Evolutionary conservation across 164 flowering plant genomes (phyloP), one percentile per base, ranked within the genome.

Genomic region (Euptelea pleiosperma): DNA sequence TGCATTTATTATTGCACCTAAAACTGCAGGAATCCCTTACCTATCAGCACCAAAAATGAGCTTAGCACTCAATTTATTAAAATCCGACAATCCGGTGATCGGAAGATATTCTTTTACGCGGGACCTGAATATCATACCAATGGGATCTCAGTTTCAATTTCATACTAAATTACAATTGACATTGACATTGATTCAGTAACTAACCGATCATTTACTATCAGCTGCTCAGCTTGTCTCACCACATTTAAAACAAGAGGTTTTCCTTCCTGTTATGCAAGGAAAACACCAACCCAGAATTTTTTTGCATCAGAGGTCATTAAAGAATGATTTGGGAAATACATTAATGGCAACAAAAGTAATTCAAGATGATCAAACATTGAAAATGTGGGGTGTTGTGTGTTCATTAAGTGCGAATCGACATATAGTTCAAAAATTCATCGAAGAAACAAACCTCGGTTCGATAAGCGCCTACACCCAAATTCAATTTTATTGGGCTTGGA

Each of bases 401-500:
- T n/a, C n/a, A n/a, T n/a, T n/a, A n/a, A n/a, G n/a, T n/a, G n/a
- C n/a, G n/a, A n/a, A n/a, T n/a, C n/a, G n/a, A n/a, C n/a, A n/a
- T n/a, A n/a, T n/a, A n/a, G n/a, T n/a, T n/a, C 30, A 36, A 6
- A 50, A 48, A 29, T 22, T 28, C 25, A 29, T n/a, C n/a, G 4
- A 21, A 53, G 4, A 49, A 40, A 64, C 67, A 33, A 10, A 88
- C 97, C 91, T 94, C 98, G 5, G 99, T 94, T 58, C 99, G 77
- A 68, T 94, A 94, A 58, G 99, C 99, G 19, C 99, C 99, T 7
- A 94, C 99, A 15, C 99, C 99, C 78, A 94, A 80, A 70, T 94
- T 94, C 75, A 94, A 58, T 78, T 91, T 91, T 8, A 75, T 51
- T 0, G 99, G 96, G 59, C 97, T 91, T 0, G 82, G 79, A 69